Base-by-base conservation (phyloP, 225 moss, liverwort and hornwort genomes). In the Marchantia paleacea region DNA sequence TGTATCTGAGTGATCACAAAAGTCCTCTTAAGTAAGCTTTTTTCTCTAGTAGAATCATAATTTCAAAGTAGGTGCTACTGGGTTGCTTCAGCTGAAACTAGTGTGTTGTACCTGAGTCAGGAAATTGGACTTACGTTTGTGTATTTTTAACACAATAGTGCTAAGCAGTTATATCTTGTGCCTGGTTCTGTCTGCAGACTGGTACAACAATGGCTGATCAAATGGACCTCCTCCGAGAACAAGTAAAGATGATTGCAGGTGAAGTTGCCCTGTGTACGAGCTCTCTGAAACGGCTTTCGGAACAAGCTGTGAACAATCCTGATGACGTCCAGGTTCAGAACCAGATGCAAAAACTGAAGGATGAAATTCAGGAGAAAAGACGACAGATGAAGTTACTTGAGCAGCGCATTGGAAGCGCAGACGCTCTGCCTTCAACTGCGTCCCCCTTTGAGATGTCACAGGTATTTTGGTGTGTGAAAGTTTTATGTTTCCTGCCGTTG, bases 121-220 rank as follows among this genome's bases (percentile, higher is more conserved):
- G 39, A 39, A 39, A 39, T 2, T 39, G 13, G 8, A 12, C 57
- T 12, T 57, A 57, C 57, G 13, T 57, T 1, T 57, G 19, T 19
- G 2, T 57, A 3, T 57, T 57, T 12, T 19, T 3, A 19, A 1
- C 57, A 13, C 3, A 57, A 57, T 57, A 57, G 57, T 57, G 57
- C 8, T 57, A 12, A 12, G 13, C 57, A 57, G 8, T 57, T 19
- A 19, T 57, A 57, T 12, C 6, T 57, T 57, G 55, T 57, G 16
- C 58, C 29, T 39, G 26, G 26, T 47, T 39, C 5, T 62, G 49
- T 73, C 76, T 83, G 62, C 92, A 97, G 96, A 90, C 94, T 83
- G 94, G 96, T 64, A 97, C 96, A 85, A 93, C 96, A 47, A 89
- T 97, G 89, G 96, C 94, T 62, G 96, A 97, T 75, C 96, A 97